Conservation (phyloP, 208 protist genomes). For the Phytomonas francai region DNA sequence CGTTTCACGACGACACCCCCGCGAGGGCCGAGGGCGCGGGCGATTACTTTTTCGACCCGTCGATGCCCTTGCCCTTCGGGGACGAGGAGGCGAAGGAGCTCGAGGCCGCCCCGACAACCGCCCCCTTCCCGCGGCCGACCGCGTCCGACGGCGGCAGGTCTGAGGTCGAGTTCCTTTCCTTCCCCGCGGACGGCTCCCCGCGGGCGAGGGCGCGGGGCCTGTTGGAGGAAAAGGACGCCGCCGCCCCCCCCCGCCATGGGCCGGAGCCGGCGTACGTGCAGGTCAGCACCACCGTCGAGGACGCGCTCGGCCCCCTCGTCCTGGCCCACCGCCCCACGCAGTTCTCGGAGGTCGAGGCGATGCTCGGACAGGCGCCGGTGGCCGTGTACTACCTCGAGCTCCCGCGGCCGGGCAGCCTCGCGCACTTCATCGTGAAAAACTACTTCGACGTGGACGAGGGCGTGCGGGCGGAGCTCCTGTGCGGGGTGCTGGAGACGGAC, state of each 20-base stretch:
- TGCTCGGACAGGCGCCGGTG: constrained; percentile 23
- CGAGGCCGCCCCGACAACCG: no score
- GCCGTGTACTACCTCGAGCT: constrained; percentile 58
- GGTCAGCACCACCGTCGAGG: constrained; percentile 55
- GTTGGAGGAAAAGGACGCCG: constrained; percentile 8
- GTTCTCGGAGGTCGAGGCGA: constrained; percentile 41
- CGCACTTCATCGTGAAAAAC: constrained; percentile 42
- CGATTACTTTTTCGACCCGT: not conserved
- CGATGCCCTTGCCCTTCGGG: not conserved
- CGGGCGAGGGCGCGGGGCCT: constrained; percentile 8
- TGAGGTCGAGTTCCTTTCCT: not conserved
- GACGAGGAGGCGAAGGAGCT: no score
- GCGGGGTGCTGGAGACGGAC: constrained; percentile 65
- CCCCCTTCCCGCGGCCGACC: no score
- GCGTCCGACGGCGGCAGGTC: not conserved
- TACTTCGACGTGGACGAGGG: constrained; percentile 54
- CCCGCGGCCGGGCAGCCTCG: constrained; percentile 41
- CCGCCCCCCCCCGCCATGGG: no score
- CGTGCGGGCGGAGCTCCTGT: constrained; percentile 57
- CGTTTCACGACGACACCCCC: not conserved
- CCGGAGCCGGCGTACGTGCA: constrained; percentile 43
- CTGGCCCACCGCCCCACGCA: constrained; percentile 46
- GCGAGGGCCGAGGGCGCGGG: not conserved
- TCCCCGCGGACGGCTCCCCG: not conserved
- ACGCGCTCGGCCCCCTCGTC: constrained; percentile 42